Evolutionary conservation across 495 filamentous ascomycete species (phyloP), one percentile per base, ranked within the genome.

Genomic region (Evansstolkia leycettana): DNA sequence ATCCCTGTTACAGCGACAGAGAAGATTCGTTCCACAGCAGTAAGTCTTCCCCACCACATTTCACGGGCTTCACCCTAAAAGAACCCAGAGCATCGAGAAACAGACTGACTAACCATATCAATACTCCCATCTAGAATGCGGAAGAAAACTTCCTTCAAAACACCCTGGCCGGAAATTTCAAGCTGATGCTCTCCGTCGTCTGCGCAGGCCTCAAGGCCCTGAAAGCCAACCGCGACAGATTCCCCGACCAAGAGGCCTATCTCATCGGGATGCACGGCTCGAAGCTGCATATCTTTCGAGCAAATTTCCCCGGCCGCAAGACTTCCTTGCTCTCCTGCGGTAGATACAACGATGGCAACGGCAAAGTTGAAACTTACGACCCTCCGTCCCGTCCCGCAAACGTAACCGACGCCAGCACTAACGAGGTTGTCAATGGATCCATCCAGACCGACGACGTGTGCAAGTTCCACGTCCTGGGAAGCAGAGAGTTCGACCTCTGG

Each of bases 231-330:
- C 47, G 41, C 28, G 51, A 55, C 41, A 50, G 52, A 13, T 12
- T 55, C 12, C 56, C 56, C 0, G 49, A 53, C 34, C 56, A 60
- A 41, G 56, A 60, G 20, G 38, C 44, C 23, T 60, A 51, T 34
- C 37, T 60, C 1, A 40, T 60, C 20, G 46, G 45, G 11, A 37
- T 53, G 8, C 53, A 60, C 38, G 56, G 56, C 24, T 53, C 51
- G 11, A 45, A 42, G 14, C 39, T 60, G 1, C 53, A 57, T 18
- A 26, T 60, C 37, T 34, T 60, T 23, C 53, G 54, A 2, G 47
- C 38, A 7, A 40, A 48, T 12, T 60, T 60, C 33, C 56, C 51
- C 0, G 51, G 53, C 14, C 30, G 47, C 7, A 57, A 55, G 36
- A 48, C 46, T 0, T 55, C 51, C 10, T 40, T 27, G 10, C 36